Conservation (phyloP, 805 yeast genomes). For the Ogataea ramenticola region DNA sequence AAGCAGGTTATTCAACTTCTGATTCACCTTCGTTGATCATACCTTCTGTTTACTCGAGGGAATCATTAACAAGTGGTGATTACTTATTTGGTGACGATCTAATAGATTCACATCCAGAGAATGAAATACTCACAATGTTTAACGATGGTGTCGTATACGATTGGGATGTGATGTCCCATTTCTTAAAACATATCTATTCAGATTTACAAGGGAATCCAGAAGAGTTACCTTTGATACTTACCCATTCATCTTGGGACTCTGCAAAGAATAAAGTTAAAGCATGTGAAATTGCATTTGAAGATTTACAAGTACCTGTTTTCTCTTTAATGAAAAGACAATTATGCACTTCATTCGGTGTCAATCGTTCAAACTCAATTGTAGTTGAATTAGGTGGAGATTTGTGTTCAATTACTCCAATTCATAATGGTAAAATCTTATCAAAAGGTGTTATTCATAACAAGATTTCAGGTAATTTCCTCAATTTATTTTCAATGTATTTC, state of each 20-base stretch:
- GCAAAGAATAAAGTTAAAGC: conserved; percentile 47
- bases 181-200: conserved; percentile 62
- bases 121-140: conserved; percentile 51
- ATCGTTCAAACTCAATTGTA: conserved; percentile 70
- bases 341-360: conserved; percentile 70
- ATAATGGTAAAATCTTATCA: conserved; percentile 63
- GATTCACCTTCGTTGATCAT: conserved; percentile 55
- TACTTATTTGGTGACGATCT: conserved; percentile 31
- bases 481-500: conserved; percentile 50
- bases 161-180: conserved; percentile 60
- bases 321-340: conserved; percentile 71
- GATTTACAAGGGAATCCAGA: conserved; percentile 35
- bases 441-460: conserved; percentile 61
- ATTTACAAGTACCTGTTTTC: conserved; percentile 66
- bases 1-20: conserved; percentile 64
- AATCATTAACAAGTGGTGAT: conserved; percentile 16
- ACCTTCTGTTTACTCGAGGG: conserved; percentile 47
- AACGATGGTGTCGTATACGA: conserved; percentile 63
- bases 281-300: conserved; percentile 70
- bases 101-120: conserved; percentile 35
- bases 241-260: conserved; percentile 60
- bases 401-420: conserved; percentile 66
- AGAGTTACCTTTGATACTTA: conserved; percentile 60
- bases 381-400: conserved; percentile 72
- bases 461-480: conserved; percentile 81